Percentiles rank a stretch among this genome's conserved stretches.
phyloP scores from a whole-genome alignment of 768 basidiomycete genomes.

The Kwoniella sp. region DNA sequence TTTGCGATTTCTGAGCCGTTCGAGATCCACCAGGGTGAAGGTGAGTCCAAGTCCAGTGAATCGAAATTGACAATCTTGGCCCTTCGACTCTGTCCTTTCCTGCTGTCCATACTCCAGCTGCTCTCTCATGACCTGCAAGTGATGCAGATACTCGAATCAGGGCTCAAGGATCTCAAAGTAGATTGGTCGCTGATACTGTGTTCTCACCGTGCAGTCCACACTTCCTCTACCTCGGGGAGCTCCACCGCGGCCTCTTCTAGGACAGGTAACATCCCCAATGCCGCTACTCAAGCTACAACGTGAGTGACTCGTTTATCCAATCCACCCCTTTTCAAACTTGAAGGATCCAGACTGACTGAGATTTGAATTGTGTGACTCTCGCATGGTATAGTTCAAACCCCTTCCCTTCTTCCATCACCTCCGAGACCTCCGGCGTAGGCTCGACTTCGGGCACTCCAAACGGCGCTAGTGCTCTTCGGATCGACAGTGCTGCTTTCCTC shows the following conservation, averaged over 20 bases:
- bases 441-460: not conserved
- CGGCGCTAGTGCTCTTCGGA: not conserved
- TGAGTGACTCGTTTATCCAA: not conserved
- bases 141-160: too few species aligned
- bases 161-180: too few species aligned
- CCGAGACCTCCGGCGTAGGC: not conserved
- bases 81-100: too few species aligned
- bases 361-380: not conserved
- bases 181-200: too few species aligned
- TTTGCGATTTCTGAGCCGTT: slow-evolving; percentile 41
- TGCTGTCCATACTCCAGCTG: too few species aligned
- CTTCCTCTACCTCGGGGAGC: not conserved
- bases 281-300: slow-evolving; percentile 7
- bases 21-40: slow-evolving; percentile 35
- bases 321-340: too few species aligned
- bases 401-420: slow-evolving; percentile 2
- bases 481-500: not conserved
- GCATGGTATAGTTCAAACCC: slow-evolving; percentile 3
- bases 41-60: too few species aligned
- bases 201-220: too few species aligned
- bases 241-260: slow-evolving; percentile 6
- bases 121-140: too few species aligned
- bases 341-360: too few species aligned
- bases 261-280: slow-evolving; percentile 18
- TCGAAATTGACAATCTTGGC: too few species aligned